Base-by-base conservation (phyloP, 2,329 filamentous ascomycete species). In the Xylariales sp. region DNA sequence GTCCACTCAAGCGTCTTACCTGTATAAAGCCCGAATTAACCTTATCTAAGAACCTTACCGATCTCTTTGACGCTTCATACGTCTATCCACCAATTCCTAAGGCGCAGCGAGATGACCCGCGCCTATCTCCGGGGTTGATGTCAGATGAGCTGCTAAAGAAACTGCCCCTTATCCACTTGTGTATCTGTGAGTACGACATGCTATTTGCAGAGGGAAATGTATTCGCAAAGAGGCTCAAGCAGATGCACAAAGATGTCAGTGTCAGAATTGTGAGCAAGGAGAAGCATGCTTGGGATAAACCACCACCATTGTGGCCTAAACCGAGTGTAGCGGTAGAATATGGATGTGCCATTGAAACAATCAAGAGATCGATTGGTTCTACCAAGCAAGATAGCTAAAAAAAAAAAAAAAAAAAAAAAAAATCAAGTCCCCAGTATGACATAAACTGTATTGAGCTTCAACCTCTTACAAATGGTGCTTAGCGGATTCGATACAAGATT, bases 41-140 rank as follows among this genome's bases (percentile, higher is more conserved):
- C 6, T 59, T 83, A 3, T 69, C 78, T 2, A 66, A 69, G 7
- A 59, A 65, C 23, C 59, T 83, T 40, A 81, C 78, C 0, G 69
- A 78, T 42, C 65, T 83, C 6, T 81, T 83, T 48, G 80, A 83
- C 49, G 70, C 74, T 5, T 72, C 71, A 0, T 83, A 83, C 51
- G 58, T 83, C 23, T 70, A 72, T 40, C 76, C 75, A 3, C 59
- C 67, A 6, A 61, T 69, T 5, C 60, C 66, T 3, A 43, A 45
- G 16, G 46, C 43, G 14, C 56, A 72, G 19, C 65, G 76, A 6
- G 61, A 60, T 6, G 70, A 78, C 43, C 72, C 70, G 3, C 69
- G 73, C 10, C 61, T 84, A 3, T 81, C 76, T 0, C 80, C 61
- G 34, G 45, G 52, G 24, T 25, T 56, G 14, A 56, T 56, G 52